These are phyloP conservation scores for Phanerochaete sordida DNA, from an alignment of 768 basidiomycete genomes.

Conservation along the genomic window DNA sequence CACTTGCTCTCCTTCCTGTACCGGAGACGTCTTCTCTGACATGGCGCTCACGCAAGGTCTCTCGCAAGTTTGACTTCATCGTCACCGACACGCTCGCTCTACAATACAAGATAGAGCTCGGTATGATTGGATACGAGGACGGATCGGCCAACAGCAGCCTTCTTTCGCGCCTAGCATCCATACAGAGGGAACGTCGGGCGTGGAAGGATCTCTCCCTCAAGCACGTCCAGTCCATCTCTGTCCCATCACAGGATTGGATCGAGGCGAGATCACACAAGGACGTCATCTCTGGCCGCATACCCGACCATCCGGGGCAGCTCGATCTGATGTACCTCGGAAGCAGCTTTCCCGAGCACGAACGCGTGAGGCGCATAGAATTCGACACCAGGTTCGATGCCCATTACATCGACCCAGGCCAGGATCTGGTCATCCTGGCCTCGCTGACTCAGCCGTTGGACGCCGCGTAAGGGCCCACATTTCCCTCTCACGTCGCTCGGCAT, in stretches of 20 bases:
- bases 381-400: constrained; percentile 6
- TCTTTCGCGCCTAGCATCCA: not conserved
- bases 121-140: constrained; percentile 7
- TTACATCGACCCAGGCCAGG: constrained; percentile 12
- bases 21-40: not conserved
- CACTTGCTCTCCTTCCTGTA: not conserved
- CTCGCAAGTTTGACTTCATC: not conserved
- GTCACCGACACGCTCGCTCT: not conserved
- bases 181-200: not conserved
- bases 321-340: constrained; percentile 7
- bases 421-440: constrained; percentile 6
- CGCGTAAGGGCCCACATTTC: constrained; percentile 1
- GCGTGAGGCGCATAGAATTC: constrained; percentile 1
- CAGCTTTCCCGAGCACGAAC: not conserved
- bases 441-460: not conserved
- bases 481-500: not conserved
- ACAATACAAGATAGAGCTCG: constrained; percentile 7
- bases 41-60: not conserved
- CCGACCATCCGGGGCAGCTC: not conserved
- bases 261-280: constrained; percentile 11
- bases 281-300: constrained; percentile 1
- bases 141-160: not conserved
- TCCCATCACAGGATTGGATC: constrained; percentile 8
- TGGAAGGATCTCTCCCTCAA: constrained; percentile 3
- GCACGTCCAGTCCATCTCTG: not conserved